phyloP scores from a whole-genome alignment of 176 grass and related monocot genomes.

The Oropetium thomaeum region DNA sequence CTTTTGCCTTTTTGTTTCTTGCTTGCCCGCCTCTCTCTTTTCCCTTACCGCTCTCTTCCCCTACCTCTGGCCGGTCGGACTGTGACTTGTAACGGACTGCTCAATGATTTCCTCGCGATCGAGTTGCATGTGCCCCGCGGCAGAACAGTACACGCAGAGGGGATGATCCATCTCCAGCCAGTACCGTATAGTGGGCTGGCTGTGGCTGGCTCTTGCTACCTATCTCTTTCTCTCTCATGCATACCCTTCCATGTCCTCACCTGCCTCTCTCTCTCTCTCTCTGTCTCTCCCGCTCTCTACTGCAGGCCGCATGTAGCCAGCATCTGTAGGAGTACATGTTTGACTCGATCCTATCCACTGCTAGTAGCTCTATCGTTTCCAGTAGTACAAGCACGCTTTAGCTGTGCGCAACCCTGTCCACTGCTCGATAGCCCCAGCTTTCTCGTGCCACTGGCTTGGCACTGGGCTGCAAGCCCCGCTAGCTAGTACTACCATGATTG shows the following conservation, averaged over 20 bases:
- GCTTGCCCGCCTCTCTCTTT: slow-evolving; percentile 20
- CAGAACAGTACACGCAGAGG: slow-evolving; percentile 42
- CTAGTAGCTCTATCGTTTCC: slow-evolving; percentile 26
- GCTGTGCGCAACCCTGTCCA: too few relatives aligned
- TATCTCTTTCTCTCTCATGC: neutral
- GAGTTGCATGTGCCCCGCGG: slow-evolving; percentile 54
- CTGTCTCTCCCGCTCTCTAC: too few relatives aligned
- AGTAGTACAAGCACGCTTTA: slow-evolving; percentile 37
- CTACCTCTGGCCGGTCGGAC: slow-evolving; percentile 29
- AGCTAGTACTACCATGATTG: slow-evolving; percentile 37
- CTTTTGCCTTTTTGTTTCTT: slow-evolving; percentile 38
- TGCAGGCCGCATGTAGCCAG: neutral
- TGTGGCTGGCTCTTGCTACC: slow-evolving; percentile 10
- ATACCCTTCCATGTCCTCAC: neutral
- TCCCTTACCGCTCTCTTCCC: slow-evolving; percentile 16
- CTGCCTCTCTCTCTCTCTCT: neutral
- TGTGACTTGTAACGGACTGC: slow-evolving; percentile 84
- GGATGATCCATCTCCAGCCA: slow-evolving; percentile 50
- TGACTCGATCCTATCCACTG: slow-evolving; percentile 46
- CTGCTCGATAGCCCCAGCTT: slow-evolving; percentile 43
- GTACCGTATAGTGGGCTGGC: too few relatives aligned
- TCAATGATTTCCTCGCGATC: slow-evolving; percentile 70
- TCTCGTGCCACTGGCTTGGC: slow-evolving; percentile 39
- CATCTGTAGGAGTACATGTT: slow-evolving; percentile 18
- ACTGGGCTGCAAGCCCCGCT: neutral